Evolutionary conservation across 1,139 yeast genomes (phyloP), one percentile per base, ranked within the genome.

Genomic region (Kluyveromyces sp.): DNA sequence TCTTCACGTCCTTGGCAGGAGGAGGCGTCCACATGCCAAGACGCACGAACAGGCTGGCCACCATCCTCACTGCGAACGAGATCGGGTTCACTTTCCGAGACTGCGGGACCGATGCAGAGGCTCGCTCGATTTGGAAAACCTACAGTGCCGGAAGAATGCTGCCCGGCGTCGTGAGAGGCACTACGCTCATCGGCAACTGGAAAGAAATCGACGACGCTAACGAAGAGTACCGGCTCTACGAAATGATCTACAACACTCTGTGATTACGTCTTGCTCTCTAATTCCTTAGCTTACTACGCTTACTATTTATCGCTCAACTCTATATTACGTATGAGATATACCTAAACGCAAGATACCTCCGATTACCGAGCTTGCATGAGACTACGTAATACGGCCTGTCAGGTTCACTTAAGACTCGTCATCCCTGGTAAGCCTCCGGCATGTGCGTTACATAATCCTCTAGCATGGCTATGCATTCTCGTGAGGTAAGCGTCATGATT

Each of bases 141-240:
- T 76, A 80, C 51, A 74, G 87, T 15, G 71, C 72, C 38, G 95
- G 95, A 4, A 79, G 83, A 56, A 67, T 77, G 1, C 74, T 88
- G 45, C 98, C 98, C 2, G 97, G 94, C n/a, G 75, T 92, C 18
- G 88, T 89, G 22, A 75, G 96, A 57, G 96, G 94, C n/a, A 87
- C 81, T 53, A 95, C 87, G 54, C 77, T 81, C 49, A 82, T 89
- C 52, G 96, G 95, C 4, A 79, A 82, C 59, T 83, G 83, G 83
- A 76, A 80, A 60, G 86, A 77, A 54, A 72, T 81, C 52, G 92
- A 84, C 46, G 95, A 87, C 42, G 87, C 92, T 18, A 83, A 85
- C 56, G 96, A 87, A 58, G 88, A 86, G 49, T 85, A 84, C 58
- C 78, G 75, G 51, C 75, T 83, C 46, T 74, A 79, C 48, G 72